Base-by-base conservation (phyloP, 257 asterid species). In the Solanum peruvianum region DNA sequence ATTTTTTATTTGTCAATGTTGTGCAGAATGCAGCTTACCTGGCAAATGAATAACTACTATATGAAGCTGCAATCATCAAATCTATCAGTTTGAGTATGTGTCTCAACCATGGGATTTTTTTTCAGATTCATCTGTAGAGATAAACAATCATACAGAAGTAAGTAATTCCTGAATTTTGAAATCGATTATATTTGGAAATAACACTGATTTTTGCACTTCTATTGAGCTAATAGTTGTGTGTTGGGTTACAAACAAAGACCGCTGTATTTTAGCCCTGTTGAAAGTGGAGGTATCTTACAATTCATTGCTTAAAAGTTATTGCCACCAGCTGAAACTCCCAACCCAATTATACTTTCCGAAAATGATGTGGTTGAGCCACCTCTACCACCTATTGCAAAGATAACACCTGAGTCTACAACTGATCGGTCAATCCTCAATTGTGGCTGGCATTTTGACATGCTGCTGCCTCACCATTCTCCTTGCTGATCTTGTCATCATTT, bases 91-190 rank as follows among this genome's bases (percentile, higher is more conserved):
- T 86, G 99, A 96, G 93, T 97, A 90, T 87, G 88, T 87, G 2
- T 93, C 99, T 89, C 98, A 95, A 88, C 88, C 99, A 49, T 97
- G 97, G 98, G 99, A 97, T 84, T 96, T 90, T 92, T 33, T 33
- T 33, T 89, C 98, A 39, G 99, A 97, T 86, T 89, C 99, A 27
- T 92, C 90, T 45, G 89, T 94, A 41, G 98, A 95, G 94, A 42
- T 93, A 31, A 95, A 94, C 93, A 71, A 91, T 1, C 87, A 92
- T 97, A 89, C 93, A 92, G 82, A 91, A 96, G 99, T 95, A 90
- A 94, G 99, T 89, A 77, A 49, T 45, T 80, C 35, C 62, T 44
- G 49, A 44, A 44, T 44, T 44, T 2, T 11, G 49, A 44, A 11
- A 11, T 2, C 44, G 21, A 76, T 12, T n/a, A n/a, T 76, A 42